A percentile compares a stretch with the other conserved stretches of the same genome.
Conservation (phyloP, 768 basidiomycete species). For the Boletus rufocinnamomeus region DNA sequence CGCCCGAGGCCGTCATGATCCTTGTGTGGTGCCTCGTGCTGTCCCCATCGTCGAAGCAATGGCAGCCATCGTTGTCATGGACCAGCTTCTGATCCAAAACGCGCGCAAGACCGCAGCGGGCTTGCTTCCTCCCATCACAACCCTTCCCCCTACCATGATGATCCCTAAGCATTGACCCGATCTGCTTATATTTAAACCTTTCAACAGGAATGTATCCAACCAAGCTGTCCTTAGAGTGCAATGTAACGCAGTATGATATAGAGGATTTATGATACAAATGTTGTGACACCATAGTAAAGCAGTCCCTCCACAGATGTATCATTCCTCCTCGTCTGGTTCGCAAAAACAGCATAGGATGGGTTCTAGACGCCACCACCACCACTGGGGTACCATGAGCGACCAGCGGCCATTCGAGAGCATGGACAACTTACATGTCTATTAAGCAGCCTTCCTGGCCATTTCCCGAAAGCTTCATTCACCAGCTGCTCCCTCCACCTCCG, state of each 20-base stretch:
- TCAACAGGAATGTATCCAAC: constrained; percentile 4
- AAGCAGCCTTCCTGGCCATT: constrained; percentile 67
- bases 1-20: constrained; percentile 93
- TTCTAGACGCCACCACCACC: constrained; percentile 84
- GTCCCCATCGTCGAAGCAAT: constrained; percentile 98
- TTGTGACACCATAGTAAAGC: neutral
- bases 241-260: constrained; percentile 6
- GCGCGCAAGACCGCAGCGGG: constrained; percentile 72
- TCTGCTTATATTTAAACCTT: neutral
- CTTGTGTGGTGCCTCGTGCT: constrained; percentile 95
- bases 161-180: constrained; percentile 46
- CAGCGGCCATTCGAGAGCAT: neutral
- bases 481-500: constrained; percentile 43
- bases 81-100: constrained; percentile 88
- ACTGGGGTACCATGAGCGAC: constrained; percentile 43
- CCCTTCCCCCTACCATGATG: constrained; percentile 92
- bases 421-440: constrained; percentile 61
- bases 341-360: constrained; percentile 65
- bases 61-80: constrained; percentile 95
- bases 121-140: constrained; percentile 80
- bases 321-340: constrained; percentile 54
- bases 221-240: neutral
- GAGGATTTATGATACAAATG: constrained; percentile 19
- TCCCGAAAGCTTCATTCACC: constrained; percentile 59
- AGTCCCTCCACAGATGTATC: neutral